Conservation (phyloP, 2,329 filamentous ascomycete species). For the Sarocladiaceae sp. region DNA sequence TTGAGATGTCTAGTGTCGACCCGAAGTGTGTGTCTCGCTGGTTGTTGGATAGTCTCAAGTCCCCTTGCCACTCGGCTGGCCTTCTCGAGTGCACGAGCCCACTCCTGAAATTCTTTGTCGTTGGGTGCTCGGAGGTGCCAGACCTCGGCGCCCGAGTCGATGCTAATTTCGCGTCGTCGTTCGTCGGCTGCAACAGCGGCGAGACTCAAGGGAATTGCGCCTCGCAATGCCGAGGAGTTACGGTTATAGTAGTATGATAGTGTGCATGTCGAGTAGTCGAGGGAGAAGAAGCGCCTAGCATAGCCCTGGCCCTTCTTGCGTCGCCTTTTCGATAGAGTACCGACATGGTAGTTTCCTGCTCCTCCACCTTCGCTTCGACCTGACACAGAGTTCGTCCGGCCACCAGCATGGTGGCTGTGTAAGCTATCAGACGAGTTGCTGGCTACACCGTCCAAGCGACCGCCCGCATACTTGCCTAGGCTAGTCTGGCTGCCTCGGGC, state of each 20-base stretch:
- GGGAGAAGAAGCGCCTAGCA: constrained; percentile 87
- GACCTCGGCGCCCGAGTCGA: constrained; percentile 93
- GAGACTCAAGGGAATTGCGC: constrained; percentile 84
- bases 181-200: constrained; percentile 89
- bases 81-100: constrained; percentile 78
- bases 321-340: constrained; percentile 79
- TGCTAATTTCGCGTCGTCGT: constrained; percentile 82
- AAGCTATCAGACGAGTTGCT: constrained; percentile 57
- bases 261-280: constrained; percentile 91
- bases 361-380: constrained; percentile 37
- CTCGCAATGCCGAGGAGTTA: constrained; percentile 84
- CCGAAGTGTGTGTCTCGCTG: constrained; percentile 19
- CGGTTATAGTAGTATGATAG: constrained; percentile 95
- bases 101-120: constrained; percentile 77
- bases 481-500: constrained; percentile 41
- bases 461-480: constrained; percentile 42
- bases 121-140: constrained; percentile 89
- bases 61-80: constrained; percentile 63
- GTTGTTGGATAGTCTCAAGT: constrained; percentile 31
- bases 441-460: constrained; percentile 35
- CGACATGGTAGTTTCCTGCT: constrained; percentile 64
- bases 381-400: constrained; percentile 43
- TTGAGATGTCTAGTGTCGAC: constrained; percentile 20
- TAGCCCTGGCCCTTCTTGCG: constrained; percentile 92
- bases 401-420: constrained; percentile 41